Conservation (phyloP, 345 rosid species). For the Camelina laxa region DNA sequence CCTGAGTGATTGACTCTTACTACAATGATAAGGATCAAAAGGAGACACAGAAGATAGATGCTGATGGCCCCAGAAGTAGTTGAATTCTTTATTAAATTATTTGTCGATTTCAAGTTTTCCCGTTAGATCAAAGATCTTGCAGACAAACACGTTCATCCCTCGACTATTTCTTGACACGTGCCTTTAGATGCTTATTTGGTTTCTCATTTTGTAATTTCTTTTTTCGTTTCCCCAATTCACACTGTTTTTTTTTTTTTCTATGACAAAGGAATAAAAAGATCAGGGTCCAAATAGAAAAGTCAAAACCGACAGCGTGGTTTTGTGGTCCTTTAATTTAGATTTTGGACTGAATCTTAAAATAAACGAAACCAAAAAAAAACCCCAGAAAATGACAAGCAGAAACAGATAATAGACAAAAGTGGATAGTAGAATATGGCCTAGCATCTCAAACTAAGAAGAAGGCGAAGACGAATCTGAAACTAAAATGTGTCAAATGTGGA, state of each 20-base stretch:
- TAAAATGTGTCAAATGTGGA: constrained; percentile 11
- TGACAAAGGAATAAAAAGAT: neutral
- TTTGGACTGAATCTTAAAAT: constrained; percentile 12
- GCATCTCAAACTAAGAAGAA: constrained; percentile 1
- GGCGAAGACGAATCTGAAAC: neutral
- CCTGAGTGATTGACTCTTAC: constrained; percentile 17
- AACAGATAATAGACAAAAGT: neutral
- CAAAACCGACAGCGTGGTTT: constrained; percentile 23
- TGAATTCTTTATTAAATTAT: constrained; percentile 16
- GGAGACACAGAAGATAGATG: neutral
- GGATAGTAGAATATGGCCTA: constrained; percentile 1
- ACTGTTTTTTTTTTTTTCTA: neutral
- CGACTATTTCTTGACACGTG: constrained; percentile 22
- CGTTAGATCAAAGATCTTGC: constrained; percentile 37
- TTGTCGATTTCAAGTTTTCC: neutral
- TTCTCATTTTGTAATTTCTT: constrained; percentile 1
- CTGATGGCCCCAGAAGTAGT: constrained; percentile 36
- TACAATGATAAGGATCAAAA: constrained; percentile 16
- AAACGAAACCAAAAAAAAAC: neutral
- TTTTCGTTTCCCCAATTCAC: neutral
- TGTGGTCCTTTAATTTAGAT: constrained; percentile 25
- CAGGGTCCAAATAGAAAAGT: constrained; percentile 19
- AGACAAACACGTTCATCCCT: constrained; percentile 29
- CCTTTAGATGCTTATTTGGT: neutral
- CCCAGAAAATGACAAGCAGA: neutral